A percentile compares a stretch with the other conserved stretches of the same genome.
These are phyloP conservation scores for Monosporascus sp. DNA, from an alignment of 2,329 filamentous ascomycete species.

Conservation along the genomic window DNA sequence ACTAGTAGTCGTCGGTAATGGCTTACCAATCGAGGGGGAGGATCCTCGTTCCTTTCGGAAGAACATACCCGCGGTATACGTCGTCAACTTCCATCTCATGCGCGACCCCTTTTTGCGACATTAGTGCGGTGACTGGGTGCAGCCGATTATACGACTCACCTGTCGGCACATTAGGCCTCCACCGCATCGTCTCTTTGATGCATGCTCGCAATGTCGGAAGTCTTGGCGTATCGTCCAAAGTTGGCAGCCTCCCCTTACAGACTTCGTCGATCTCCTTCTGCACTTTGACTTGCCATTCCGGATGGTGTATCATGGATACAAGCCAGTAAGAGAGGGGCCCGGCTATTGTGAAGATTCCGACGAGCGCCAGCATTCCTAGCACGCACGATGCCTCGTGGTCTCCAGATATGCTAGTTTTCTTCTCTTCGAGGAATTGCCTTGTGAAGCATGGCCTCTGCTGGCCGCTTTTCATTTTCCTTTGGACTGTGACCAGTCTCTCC, in stretches of 20 bases:
- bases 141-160: slow-evolving; percentile 14
- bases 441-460: slow-evolving; percentile 36
- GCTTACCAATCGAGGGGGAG: slow-evolving; percentile 35
- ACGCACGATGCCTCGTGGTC: slow-evolving; percentile 28
- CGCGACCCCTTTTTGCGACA: slow-evolving; percentile 34
- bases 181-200: slow-evolving; percentile 40
- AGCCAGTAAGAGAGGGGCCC: slow-evolving; percentile 32
- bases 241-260: slow-evolving; percentile 36
- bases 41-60: slow-evolving; percentile 41
- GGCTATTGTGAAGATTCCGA: slow-evolving; percentile 32
- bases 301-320: slow-evolving; percentile 42
- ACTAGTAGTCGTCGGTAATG: not conserved
- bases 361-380: slow-evolving; percentile 32
- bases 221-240: slow-evolving; percentile 36
- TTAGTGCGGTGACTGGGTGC: not conserved
- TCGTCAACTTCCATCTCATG: slow-evolving; percentile 48
- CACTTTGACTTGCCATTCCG: slow-evolving; percentile 39
- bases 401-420: slow-evolving; percentile 23
- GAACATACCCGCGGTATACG: slow-evolving; percentile 41
- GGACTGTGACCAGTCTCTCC: slow-evolving; percentile 34
- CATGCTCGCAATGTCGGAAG: slow-evolving; percentile 39
- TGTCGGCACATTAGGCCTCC: slow-evolving; percentile 42
- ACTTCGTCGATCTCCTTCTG: slow-evolving; percentile 40
- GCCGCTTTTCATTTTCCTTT: slow-evolving; percentile 34
- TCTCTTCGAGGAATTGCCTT: slow-evolving; percentile 34